Base-by-base conservation (phyloP, 352 stramenopile species). In the Blastocystis sp. region DNA sequence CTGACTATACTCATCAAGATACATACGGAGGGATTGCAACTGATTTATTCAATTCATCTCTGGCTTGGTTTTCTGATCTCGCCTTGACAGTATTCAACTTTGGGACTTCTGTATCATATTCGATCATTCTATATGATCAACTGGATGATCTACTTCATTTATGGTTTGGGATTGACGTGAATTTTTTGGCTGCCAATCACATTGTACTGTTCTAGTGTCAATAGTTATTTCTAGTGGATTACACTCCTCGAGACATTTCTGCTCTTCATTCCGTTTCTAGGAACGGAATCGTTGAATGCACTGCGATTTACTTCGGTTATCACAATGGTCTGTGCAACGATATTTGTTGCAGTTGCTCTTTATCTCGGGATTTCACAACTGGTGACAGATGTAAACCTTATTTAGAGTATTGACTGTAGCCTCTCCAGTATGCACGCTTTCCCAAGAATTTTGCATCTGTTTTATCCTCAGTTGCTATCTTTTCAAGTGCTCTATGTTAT, bases 21-120 rank as follows among this genome's bases (percentile, higher is more conserved):
- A 42, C 78, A 12, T 88, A 88, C 39, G 43, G 59, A 16, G 21
- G 29, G 1, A 59, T 86, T n/a, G 54, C 35, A 6, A 37, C 14
- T 19, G 52, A 16, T 5, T 21, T 88, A 9, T n/a, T 19, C 24
- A 37, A 51, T 27, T 39, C 43, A 39, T 27, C 9, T 12, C 9
- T 86, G 9, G 12, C n/a, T 35, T 46, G 14, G n/a, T 37, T 86
- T 37, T 65, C 54, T 11, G 78, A 88, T 35, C 9, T 87, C 21
- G 16, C 78, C 2, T n/a, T 88, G 35, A 43, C 81, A 16, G 1
- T 88, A 7, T 73, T 86, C 32, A 86, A 86, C n/a, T 43, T 86
- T 32, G 78, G 78, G 16, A 58, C 81, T 19, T 59, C 35, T 1
- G 27, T 49, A 19, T 35, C 29, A 42, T 88, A 88, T 49, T 52